Percentiles rank a stretch among this genome's conserved stretches.
Conservation (phyloP, 2,329 filamentous ascomycete species). For the Colletotrichum graminicola region DNA sequence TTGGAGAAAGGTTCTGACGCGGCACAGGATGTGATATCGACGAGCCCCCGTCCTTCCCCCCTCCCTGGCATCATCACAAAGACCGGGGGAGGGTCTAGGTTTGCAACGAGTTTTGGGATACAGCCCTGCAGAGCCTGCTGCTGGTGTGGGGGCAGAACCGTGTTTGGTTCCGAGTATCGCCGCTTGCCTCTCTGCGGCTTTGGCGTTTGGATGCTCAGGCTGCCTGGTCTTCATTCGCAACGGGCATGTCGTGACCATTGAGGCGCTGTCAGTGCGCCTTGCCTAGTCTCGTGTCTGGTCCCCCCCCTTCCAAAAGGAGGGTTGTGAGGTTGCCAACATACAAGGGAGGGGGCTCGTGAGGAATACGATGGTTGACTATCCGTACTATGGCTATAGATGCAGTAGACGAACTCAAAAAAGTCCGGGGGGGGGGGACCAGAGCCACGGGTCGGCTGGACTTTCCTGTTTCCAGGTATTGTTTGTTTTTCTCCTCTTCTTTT, state of each 20-base stretch:
- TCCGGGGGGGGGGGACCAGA: not conserved
- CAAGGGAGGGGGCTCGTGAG: not conserved
- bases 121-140: not conserved
- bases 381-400: no score
- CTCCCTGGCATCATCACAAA: slow-evolving; percentile 15
- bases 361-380: not conserved
- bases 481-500: not conserved
- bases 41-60: not conserved
- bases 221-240: not conserved
- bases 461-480: not conserved
- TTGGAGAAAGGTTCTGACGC: not conserved
- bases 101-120: not conserved
- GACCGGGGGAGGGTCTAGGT: not conserved
- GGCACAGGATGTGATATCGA: slow-evolving; percentile 24
- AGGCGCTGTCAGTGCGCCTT: not conserved
- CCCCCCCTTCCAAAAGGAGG: not conserved
- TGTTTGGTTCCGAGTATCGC: slow-evolving; percentile 2
- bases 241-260: not conserved
- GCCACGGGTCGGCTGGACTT: slow-evolving; percentile 8
- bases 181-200: slow-evolving; percentile 10
- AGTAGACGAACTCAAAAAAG: not conserved
- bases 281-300: not conserved
- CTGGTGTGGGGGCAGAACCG: not conserved
- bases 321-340: not conserved
- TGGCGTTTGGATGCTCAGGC: not conserved